phyloP scores from a whole-genome alignment of 2,329 filamentous ascomycete genomes.

The Fusarium coicis region DNA sequence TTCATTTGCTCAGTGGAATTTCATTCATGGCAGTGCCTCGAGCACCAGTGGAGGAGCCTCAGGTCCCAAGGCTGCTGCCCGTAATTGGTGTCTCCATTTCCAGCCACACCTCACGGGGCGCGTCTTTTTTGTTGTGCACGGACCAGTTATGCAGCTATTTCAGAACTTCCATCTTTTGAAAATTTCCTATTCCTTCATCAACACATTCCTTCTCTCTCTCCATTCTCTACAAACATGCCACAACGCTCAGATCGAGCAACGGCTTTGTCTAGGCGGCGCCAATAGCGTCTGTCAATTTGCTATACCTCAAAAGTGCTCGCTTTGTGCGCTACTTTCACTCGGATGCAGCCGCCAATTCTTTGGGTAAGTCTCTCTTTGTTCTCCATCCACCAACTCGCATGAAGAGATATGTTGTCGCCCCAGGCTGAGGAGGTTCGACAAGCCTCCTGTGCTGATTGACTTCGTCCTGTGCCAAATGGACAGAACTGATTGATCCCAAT shows the following conservation, averaged over 20 bases:
- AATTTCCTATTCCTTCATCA: constrained; percentile 41
- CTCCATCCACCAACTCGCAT: constrained; percentile 43
- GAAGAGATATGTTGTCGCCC: constrained; percentile 62
- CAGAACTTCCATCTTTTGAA: constrained; percentile 38
- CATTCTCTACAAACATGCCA: constrained; percentile 3
- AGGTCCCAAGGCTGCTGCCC: constrained; percentile 7
- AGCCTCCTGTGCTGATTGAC: constrained; percentile 61
- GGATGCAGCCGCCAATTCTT: constrained; percentile 3
- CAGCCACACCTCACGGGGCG: constrained; percentile 31
- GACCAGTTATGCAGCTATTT: constrained; percentile 37
- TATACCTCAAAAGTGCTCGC: constrained; percentile 2
- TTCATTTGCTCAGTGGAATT: constrained; percentile 17
- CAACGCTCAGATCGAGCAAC: neutral
- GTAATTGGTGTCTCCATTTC: neutral
- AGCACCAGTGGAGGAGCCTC: constrained; percentile 14
- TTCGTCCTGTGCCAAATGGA: constrained; percentile 68
- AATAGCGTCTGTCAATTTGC: constrained; percentile 7
- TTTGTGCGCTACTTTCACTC: constrained; percentile 1
- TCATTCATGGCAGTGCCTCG: neutral
- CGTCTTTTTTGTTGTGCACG: constrained; percentile 33
- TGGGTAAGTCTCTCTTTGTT: constrained; percentile 32
- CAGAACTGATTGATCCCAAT: constrained; percentile 54
- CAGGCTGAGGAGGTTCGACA: constrained; percentile 61
- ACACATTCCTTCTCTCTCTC: constrained; percentile 17
- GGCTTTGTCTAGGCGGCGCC: neutral